Evolutionary conservation across 2,329 filamentous ascomycete species (phyloP).

Genomic region (Fusarium protoensiforme): DNA sequence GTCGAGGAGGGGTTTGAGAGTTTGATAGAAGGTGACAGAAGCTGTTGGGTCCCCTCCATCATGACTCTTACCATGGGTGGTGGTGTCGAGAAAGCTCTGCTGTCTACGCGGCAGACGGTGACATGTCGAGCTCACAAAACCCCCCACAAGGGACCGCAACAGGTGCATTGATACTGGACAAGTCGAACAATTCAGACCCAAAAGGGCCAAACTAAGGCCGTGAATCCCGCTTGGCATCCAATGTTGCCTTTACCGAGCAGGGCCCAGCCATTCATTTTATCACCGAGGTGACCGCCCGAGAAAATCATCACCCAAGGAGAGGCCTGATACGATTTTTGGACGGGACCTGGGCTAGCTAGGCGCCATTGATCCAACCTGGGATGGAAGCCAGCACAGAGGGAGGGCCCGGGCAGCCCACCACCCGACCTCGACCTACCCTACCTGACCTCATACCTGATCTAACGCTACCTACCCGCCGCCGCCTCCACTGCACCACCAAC

Average conservation of each 20-base stretch:
- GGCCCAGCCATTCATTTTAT: conserved; percentile 44
- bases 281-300: conserved; percentile 39
- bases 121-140: conserved; percentile 27
- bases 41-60: background rate
- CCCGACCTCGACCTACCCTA: too few species aligned
- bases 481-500: background rate
- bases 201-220: conserved; percentile 33
- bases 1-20: background rate
- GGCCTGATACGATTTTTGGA: conserved; percentile 38
- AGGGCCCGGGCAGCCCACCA: background rate
- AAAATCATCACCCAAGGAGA: conserved; percentile 22
- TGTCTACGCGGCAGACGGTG: conserved; percentile 11
- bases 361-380: conserved; percentile 7
- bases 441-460: background rate
- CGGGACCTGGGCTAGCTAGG: conserved; percentile 12
- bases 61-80: background rate
- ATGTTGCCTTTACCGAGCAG: conserved; percentile 24
- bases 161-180: conserved; percentile 30
- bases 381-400: background rate
- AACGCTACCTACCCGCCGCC: conserved; percentile 10
- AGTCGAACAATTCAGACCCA: conserved; percentile 24
- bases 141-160: conserved; percentile 28
- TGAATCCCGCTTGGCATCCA: conserved; percentile 32
- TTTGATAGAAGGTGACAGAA: background rate
- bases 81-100: conserved; percentile 23